Evolutionary conservation across 179 eudicot species (phyloP), one percentile per base, ranked within the genome.

Genomic region (Spergularia azorica): DNA sequence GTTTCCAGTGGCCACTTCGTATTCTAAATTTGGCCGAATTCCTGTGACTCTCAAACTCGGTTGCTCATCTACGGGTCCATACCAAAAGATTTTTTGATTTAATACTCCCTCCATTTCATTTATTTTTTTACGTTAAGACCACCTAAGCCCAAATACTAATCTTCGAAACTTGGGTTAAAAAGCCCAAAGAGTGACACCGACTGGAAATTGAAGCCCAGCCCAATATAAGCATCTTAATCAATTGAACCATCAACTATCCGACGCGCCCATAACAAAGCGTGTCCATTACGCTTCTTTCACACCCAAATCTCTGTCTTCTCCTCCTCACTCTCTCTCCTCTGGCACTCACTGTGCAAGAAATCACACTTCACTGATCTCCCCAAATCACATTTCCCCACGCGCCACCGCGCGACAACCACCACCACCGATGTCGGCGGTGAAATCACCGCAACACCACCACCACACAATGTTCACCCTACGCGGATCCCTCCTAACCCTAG

Each of bases 401-500:
- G 77, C 83, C 84, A 73, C 68, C 68, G 16, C 15, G 36, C 39
- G 1, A n/a, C n/a, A n/a, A n/a, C 73, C 54, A 38, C 74, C 67
- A 9, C 63, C 79, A 38, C 71, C 73, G 46, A 86, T 89, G 90
- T 67, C 86, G 82, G 79, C 86, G 80, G 83, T 77, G 77, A 87
- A 84, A 77, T 71, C 86, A 68, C 67, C 81, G 68, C 90, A 57
- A 61, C 48, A 78, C 9, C 64, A 78, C 9, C 64, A n/a, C n/a
- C 32, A 26, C 32, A 26, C 83, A 65, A 71, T 80, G 80, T 79
- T 81, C 77, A 79, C 83, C n/a, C 77, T 88, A 6, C 89, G 86
- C 36, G 84, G 90, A 79, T 90, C 97, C 11, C 83, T 94, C 64
- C 87, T 90, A 70, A 76, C 90, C 63, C 82, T 92, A 65, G 90